A percentile compares a stretch with the other conserved stretches of the same genome.
phyloP scores from a whole-genome alignment of 73 alveolate species.

The Stentor coeruleus region DNA sequence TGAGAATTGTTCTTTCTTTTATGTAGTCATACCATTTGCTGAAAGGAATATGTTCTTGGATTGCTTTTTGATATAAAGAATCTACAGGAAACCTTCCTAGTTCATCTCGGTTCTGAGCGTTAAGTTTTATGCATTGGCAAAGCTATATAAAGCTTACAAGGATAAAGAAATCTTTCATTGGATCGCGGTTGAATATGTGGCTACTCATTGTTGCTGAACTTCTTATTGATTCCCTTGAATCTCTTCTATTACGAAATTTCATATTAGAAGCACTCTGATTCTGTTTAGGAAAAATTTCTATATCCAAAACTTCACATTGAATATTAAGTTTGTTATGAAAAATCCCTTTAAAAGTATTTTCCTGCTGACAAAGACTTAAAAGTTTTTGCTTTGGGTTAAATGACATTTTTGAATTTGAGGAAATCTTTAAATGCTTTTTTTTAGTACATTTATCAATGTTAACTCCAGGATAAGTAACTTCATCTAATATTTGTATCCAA shows the following conservation, averaged over 20 bases:
- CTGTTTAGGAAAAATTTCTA: not conserved
- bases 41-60: slow-evolving; percentile 16
- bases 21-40: slow-evolving; percentile 12
- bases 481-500: too few relatives aligned
- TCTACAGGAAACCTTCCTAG: not conserved
- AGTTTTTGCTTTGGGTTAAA: too few relatives aligned
- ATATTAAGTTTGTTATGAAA: not conserved
- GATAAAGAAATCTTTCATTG: slow-evolving; percentile 3
- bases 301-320: not conserved
- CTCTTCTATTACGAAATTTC: not conserved
- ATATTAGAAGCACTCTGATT: not conserved
- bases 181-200: not conserved
- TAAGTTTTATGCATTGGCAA: not conserved
- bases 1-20: too few relatives aligned
- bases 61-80: not conserved
- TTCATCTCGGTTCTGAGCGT: not conserved
- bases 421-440: too few relatives aligned
- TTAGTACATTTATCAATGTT: too few relatives aligned
- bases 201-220: not conserved
- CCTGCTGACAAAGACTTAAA: not conserved
- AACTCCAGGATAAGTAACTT: too few relatives aligned
- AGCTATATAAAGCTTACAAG: not conserved
- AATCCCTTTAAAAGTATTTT: not conserved
- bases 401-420: too few relatives aligned
- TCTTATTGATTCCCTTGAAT: not conserved